phyloP scores from a whole-genome alignment of 177 flowering plant species.

The Tripterygium wilfordii region DNA sequence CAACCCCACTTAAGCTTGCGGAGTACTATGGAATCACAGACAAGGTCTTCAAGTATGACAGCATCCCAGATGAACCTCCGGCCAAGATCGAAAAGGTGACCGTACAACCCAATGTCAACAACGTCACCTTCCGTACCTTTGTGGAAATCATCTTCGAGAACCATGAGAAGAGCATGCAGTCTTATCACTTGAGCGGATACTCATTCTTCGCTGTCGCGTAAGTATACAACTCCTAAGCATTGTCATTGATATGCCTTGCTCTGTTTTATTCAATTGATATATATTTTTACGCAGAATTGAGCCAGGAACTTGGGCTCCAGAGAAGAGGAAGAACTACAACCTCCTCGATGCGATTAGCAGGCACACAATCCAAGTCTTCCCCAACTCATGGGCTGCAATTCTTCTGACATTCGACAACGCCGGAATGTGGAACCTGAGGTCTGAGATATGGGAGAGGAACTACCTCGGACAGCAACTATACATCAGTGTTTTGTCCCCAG shows the following conservation, averaged over 20 bases:
- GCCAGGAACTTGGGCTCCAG: too few relatives aligned
- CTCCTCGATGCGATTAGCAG: slow-evolving; percentile 29
- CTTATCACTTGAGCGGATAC: slow-evolving; percentile 31
- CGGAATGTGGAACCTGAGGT: slow-evolving; percentile 44
- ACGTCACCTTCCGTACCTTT: slow-evolving; percentile 20
- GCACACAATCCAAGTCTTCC: slow-evolving; percentile 23
- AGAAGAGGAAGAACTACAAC: slow-evolving; percentile 17
- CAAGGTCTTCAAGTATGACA: slow-evolving; percentile 32
- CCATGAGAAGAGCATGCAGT: too few relatives aligned
- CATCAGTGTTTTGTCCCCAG: slow-evolving; percentile 40
- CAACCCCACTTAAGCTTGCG: slow-evolving; percentile 31
- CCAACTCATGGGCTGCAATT: slow-evolving; percentile 28
- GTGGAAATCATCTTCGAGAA: slow-evolving; percentile 21
- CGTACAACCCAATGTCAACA: slow-evolving; percentile 13
- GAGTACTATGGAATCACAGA: slow-evolving; percentile 25
- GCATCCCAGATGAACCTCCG: slow-evolving; percentile 22
- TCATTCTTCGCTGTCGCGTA: slow-evolving; percentile 34
- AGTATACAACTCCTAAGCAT: too few relatives aligned
- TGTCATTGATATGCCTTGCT: too few relatives aligned
- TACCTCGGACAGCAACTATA: too few relatives aligned
- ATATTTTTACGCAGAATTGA: too few relatives aligned
- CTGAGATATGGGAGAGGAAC: slow-evolving; percentile 17
- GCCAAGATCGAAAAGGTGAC: not conserved
- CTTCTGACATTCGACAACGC: too few relatives aligned
- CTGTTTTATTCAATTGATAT: too few relatives aligned